Percentiles rank a stretch among this genome's conserved stretches.
Conservation (phyloP, 257 asterid genomes). For the Nicotiana attenuata region DNA sequence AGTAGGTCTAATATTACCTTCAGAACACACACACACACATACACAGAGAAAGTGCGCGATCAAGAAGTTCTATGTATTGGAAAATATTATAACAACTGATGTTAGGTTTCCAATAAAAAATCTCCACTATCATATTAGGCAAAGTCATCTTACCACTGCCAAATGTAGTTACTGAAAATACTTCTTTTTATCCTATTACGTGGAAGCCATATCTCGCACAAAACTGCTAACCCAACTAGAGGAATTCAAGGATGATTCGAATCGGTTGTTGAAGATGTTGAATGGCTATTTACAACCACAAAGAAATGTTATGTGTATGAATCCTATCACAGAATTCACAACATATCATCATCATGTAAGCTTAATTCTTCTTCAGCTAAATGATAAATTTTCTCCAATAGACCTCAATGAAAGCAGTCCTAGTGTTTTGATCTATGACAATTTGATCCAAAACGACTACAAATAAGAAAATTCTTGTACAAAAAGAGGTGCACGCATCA, state of each 20-base stretch:
- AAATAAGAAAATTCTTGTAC: neutral
- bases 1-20: neutral
- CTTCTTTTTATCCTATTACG: constrained; percentile 39
- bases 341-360: neutral
- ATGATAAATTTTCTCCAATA: neutral
- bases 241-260: neutral
- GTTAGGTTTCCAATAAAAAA: neutral
- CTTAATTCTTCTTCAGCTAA: neutral
- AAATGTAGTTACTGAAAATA: constrained; percentile 24
- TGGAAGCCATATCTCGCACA: constrained; percentile 88
- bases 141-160: constrained; percentile 56
- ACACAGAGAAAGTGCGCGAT: too few relatives aligned
- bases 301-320: neutral
- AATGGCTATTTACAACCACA: neutral
- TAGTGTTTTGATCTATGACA: neutral
- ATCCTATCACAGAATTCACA: neutral
- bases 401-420: neutral
- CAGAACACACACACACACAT: too few relatives aligned
- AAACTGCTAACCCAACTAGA: constrained; percentile 29
- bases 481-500: neutral
- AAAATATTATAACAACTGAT: neutral
- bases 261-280: neutral
- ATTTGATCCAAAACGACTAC: neutral
- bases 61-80: too few relatives aligned
- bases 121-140: neutral